These are phyloP conservation scores for Suhomyces vadensis DNA, from an alignment of 805 yeast genomes.

Conservation along the genomic window DNA sequence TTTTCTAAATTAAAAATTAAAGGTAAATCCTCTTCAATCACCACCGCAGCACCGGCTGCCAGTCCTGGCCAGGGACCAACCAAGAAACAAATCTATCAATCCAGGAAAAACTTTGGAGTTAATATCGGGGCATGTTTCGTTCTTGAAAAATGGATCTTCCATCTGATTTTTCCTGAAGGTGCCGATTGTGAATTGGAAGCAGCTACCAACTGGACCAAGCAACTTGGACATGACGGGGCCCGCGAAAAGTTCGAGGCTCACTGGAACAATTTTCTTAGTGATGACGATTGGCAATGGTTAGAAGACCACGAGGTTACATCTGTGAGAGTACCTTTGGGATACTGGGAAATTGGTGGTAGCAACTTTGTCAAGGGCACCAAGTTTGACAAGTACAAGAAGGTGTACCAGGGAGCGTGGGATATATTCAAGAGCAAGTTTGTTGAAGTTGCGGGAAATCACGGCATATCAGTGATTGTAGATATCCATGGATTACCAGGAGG, in stretches of 20 bases:
- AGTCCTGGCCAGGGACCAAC: constrained; percentile 37
- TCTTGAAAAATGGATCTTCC: constrained; percentile 77
- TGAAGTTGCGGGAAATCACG: constrained; percentile 55
- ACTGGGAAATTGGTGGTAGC: constrained; percentile 81
- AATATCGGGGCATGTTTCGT: constrained; percentile 83
- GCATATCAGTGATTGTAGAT: constrained; percentile 79
- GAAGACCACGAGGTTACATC: constrained; percentile 68
- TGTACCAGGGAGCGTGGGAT: constrained; percentile 75
- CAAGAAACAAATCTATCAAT: constrained; percentile 52
- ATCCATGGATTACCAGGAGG: constrained; percentile 92
- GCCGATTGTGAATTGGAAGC: constrained; percentile 76
- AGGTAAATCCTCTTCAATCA: constrained; percentile 23
- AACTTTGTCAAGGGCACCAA: constrained; percentile 58
- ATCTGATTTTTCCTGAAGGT: constrained; percentile 56
- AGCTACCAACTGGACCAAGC: constrained; percentile 47
- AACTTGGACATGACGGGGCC: constrained; percentile 56
- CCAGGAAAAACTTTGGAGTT: constrained; percentile 74
- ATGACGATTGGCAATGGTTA: constrained; percentile 81
- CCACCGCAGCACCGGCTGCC: constrained; percentile 34
- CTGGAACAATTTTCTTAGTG: constrained; percentile 62
- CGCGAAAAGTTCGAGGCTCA: constrained; percentile 56
- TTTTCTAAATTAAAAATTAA: constrained; percentile 37
- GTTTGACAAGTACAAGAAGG: constrained; percentile 43
- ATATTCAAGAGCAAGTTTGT: constrained; percentile 53
- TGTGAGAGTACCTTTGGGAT: constrained; percentile 86